A percentile compares a stretch with the other conserved stretches of the same genome.
Conservation (phyloP, 2,329 filamentous ascomycete species). For the Myriosclerotinia scirpicola region DNA sequence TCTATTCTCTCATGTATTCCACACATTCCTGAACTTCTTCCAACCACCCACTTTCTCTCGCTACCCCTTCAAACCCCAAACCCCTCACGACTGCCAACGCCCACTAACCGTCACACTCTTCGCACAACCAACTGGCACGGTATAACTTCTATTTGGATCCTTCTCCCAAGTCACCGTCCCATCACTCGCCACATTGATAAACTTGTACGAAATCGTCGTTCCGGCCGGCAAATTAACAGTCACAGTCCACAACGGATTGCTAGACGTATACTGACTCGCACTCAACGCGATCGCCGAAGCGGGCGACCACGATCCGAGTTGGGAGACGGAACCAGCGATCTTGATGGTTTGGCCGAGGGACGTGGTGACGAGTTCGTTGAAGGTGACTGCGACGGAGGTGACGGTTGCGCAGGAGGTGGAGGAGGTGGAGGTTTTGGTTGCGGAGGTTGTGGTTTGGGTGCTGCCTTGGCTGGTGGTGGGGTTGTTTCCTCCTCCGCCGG, state of each 20-base stretch:
- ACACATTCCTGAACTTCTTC: neutral
- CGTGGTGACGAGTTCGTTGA: conserved; percentile 59
- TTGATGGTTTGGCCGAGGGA: conserved; percentile 63
- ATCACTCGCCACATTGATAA: conserved; percentile 57
- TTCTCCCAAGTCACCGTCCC: conserved; percentile 63
- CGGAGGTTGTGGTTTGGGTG: conserved; percentile 24
- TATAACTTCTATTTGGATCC: conserved; percentile 45
- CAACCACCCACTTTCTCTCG: neutral
- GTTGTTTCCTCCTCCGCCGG: conserved; percentile 26
- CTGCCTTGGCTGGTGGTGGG: conserved; percentile 24
- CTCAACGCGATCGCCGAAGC: conserved; percentile 55
- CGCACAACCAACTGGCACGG: conserved; percentile 35
- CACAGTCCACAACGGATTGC: conserved; percentile 61
- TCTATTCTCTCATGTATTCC: neutral
- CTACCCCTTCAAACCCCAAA: neutral
- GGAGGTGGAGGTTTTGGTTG: conserved; percentile 34
- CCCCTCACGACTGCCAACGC: conserved; percentile 29
- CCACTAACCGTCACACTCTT: conserved; percentile 32
- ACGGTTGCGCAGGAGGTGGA: conserved; percentile 43
- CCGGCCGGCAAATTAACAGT: conserved; percentile 57
- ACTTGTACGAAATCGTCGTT: conserved; percentile 65
- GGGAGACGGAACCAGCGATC: conserved; percentile 57
- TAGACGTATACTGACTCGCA: conserved; percentile 57
- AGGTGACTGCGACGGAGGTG: conserved; percentile 59
- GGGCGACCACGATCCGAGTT: conserved; percentile 64